Base-by-base conservation (phyloP, 2,329 filamentous ascomycete species). In the Scedosporium minutisporum region DNA sequence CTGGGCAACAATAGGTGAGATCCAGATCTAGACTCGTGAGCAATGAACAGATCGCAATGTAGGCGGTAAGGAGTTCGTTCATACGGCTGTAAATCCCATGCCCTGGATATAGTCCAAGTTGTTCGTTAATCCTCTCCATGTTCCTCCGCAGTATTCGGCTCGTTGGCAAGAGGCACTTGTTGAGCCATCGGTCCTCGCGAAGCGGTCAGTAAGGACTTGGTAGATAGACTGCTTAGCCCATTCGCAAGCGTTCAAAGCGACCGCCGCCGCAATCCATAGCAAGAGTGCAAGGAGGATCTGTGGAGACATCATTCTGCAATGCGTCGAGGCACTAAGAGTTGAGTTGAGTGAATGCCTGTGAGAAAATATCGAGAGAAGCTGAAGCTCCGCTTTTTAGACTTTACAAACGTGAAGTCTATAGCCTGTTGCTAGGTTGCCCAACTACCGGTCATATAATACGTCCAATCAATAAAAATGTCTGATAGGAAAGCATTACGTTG, bases 91-190 rank as follows among this genome's bases (percentile, higher is more conserved):
- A 67, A 77, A 78, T 2, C 76, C 77, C 71, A 79, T 76, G 57
- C 72, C 71, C 65, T 81, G 75, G 65, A 82, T 80, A 65, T 82
- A 82, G 68, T 81, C 79, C 48, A 82, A 70, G 38, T 77, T 71
- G 63, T 78, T 75, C 18, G 76, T 77, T 48, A 83, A 73, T 14
- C 81, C 81, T 60, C 72, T 67, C 71, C 75, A 83, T 18, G 77
- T 79, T 23, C 81, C 81, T 46, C 80, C 80, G 63, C 81, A 83
- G 69, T 82, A 83, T 29, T 68, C 65, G 48, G 63, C 66, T 38
- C 63, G 65, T 41, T 67, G 64, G 58, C 72, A 68, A 58, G 73
- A 74, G 5, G 67, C 59, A 3, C 69, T 67, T 2, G 74, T 74
- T 33, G 75, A 75, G 12, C 72, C 73, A 60, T 76, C 71, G 3